Percentiles rank a stretch among this genome's conserved stretches.
Conservation (phyloP, 805 yeast species). For the Cyberlindnera mississippiensis region DNA sequence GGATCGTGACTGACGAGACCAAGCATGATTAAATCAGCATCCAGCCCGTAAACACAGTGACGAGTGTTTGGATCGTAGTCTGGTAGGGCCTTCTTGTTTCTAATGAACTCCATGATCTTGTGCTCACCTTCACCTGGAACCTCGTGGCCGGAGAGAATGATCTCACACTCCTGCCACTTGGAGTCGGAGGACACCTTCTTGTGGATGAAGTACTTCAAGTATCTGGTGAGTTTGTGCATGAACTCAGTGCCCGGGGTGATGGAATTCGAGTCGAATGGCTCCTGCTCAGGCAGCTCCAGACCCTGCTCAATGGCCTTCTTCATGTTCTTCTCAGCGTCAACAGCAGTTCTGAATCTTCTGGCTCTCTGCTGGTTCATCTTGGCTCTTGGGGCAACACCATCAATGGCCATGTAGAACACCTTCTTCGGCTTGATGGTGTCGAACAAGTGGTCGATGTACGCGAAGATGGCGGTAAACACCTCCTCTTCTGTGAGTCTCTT, state of each 20-base stretch:
- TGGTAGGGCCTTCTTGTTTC: constrained; percentile 70
- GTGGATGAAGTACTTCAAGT: constrained; percentile 88
- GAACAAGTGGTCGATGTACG: constrained; percentile 91
- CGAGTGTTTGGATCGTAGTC: constrained; percentile 75
- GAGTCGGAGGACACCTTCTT: constrained; percentile 85
- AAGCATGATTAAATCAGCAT: constrained; percentile 93
- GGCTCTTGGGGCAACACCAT: constrained; percentile 98
- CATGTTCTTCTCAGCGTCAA: constrained; percentile 75
- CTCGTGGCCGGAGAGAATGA: constrained; percentile 89
- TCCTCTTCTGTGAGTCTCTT: constrained; percentile 81
- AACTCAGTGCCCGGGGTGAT: constrained; percentile 99
- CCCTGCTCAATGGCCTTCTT: constrained; percentile 73
- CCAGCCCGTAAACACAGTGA: constrained; percentile 93
- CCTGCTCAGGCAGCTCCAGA: constrained; percentile 71
- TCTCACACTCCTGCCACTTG: constrained; percentile 88
- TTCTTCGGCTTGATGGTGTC: constrained; percentile 82
- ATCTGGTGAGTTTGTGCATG: constrained; percentile 83
- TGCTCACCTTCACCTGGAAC: constrained; percentile 99
- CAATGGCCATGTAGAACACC: constrained; percentile 90
- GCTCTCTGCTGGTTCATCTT: constrained; percentile 97
- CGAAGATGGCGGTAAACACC: constrained; percentile 88
- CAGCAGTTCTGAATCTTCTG: constrained; percentile 87
- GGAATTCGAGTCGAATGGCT: constrained; percentile 93
- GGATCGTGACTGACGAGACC: constrained; percentile 92
- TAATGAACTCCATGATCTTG: constrained; percentile 90